Evolutionary conservation across 1,139 yeast species (phyloP).

Genomic region (Hyphopichia pseudoburtonii): DNA sequence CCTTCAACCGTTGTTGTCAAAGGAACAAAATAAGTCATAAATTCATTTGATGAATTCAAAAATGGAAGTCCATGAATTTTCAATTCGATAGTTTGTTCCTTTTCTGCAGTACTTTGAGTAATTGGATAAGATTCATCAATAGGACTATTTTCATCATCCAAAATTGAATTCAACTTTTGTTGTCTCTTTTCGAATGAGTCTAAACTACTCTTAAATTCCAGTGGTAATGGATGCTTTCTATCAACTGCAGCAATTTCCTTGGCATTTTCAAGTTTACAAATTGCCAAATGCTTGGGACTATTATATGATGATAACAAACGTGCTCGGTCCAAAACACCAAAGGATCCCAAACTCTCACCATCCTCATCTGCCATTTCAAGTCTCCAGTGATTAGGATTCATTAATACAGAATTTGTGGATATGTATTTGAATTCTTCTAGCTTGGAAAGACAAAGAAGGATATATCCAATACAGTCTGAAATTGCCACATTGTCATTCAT

Average conservation of each 20-base stretch:
- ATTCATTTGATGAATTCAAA: not conserved
- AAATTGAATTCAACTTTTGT: slow-evolving; percentile 9
- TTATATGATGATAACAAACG: slow-evolving; percentile 58
- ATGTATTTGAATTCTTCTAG: slow-evolving; percentile 18
- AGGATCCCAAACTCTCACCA: slow-evolving; percentile 75
- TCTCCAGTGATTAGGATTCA: slow-evolving; percentile 65
- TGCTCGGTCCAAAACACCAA: slow-evolving; percentile 65
- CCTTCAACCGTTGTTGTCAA: slow-evolving; percentile 27
- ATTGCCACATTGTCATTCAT: slow-evolving; percentile 50
- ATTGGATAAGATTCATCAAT: not conserved
- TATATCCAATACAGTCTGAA: slow-evolving; percentile 64
- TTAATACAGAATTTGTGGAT: slow-evolving; percentile 12
- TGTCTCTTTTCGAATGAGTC: slow-evolving; percentile 15
- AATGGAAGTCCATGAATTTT: slow-evolving; percentile 8
- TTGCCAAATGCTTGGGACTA: slow-evolving; percentile 61
- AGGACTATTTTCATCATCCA: slow-evolving; percentile 4
- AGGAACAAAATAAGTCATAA: slow-evolving; percentile 7
- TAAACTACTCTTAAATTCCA: slow-evolving; percentile 34
- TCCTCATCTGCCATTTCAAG: slow-evolving; percentile 76
- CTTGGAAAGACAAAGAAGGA: slow-evolving; percentile 38
- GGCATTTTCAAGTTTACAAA: slow-evolving; percentile 45
- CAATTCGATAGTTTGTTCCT: slow-evolving; percentile 7
- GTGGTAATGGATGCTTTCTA: slow-evolving; percentile 55
- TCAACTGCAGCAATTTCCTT: slow-evolving; percentile 34
- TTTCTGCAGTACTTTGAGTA: slow-evolving; percentile 6